Base-by-base conservation (phyloP, 2,329 filamentous ascomycete genomes). In the Fonsecaea multimorphosa region DNA sequence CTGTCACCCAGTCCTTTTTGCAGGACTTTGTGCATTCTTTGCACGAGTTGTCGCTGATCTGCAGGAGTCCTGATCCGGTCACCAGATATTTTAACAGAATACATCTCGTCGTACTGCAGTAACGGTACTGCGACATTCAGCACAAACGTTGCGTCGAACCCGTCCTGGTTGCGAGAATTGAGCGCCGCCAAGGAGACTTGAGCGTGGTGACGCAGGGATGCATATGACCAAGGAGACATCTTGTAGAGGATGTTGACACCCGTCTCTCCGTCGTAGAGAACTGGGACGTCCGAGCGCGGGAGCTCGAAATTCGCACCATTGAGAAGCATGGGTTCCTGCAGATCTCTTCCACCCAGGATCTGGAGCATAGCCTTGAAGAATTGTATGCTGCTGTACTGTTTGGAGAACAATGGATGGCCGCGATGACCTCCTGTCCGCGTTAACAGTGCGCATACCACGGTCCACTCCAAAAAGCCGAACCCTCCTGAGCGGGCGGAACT, bases 351-450 rank as follows among this genome's bases (percentile, higher is more conserved):
- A 1, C 90, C 88, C 19, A 99, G 81, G 71, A 94, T 95, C 75
- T 97, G 94, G n/a, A 99, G 81, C 1, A 89, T 88, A 2, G 92
- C 93, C 78, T 97, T 98, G 84, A 99, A 97, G 52, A 98, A 84
- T 77, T 98, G 94, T 27, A 94, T 95, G 77, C 90, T 91, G 80
- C 91, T 97, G 73, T 97, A 90, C 7, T 91, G 91, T 4, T 87
- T 83, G 5, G 93, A 92, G 16, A 98, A 83, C 5, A 91, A 80
- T 1, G 90, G 85, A 69, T 88, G 86, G 1, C 91, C 90, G 66
- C 89, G 89, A 6, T 87, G 85, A 6, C 89, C 90, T 29, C 91
- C 91, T n/a, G 86, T 87, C 76, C 92, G 88, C 49, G 98, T 82
- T 1, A 98, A 81, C 14, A 97, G 82, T 34, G 93, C 91, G 75